These are phyloP conservation scores for Pichia manshurica DNA, from an alignment of 805 yeast species.

Conservation along the genomic window DNA sequence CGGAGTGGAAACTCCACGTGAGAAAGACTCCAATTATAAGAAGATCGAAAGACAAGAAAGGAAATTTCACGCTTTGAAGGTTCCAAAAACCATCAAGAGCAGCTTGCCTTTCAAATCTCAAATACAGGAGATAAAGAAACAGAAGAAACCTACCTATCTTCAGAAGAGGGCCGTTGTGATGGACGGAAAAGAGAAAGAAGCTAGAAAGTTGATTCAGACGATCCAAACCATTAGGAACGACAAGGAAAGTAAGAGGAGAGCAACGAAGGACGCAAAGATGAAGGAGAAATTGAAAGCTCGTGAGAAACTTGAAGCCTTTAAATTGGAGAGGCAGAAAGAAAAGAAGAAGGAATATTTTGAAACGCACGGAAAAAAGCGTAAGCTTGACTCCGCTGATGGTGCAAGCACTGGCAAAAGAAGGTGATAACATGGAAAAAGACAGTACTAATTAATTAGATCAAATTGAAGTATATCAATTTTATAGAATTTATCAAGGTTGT, in stretches of 20 bases:
- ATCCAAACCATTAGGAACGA: slow-evolving; percentile 79
- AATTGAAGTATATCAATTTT: not conserved
- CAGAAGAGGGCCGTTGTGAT: slow-evolving; percentile 89
- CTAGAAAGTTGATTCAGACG: slow-evolving; percentile 82
- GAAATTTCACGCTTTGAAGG: slow-evolving; percentile 79
- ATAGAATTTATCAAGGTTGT: not conserved
- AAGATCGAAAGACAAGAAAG: slow-evolving; percentile 83
- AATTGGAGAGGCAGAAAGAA: slow-evolving; percentile 70
- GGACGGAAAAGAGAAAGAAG: slow-evolving; percentile 89
- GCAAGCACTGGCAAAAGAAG: slow-evolving; percentile 26
- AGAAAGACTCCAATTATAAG: slow-evolving; percentile 44
- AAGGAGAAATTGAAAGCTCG: slow-evolving; percentile 67
- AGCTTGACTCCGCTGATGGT: slow-evolving; percentile 29
- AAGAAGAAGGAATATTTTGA: slow-evolving; percentile 84
- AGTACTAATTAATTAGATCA: not conserved
- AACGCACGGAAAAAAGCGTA: slow-evolving; percentile 61
- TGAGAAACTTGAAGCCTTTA: slow-evolving; percentile 67
- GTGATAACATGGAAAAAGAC: not conserved
- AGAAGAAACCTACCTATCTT: slow-evolving; percentile 73
- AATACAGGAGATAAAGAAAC: slow-evolving; percentile 82
- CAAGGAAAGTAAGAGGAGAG: slow-evolving; percentile 70
- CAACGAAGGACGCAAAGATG: slow-evolving; percentile 71
- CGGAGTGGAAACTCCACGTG: slow-evolving; percentile 52
- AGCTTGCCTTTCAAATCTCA: slow-evolving; percentile 90
- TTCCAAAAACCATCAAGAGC: slow-evolving; percentile 72